phyloP scores from a whole-genome alignment of 768 basidiomycete genomes.

The Russula abietina region DNA sequence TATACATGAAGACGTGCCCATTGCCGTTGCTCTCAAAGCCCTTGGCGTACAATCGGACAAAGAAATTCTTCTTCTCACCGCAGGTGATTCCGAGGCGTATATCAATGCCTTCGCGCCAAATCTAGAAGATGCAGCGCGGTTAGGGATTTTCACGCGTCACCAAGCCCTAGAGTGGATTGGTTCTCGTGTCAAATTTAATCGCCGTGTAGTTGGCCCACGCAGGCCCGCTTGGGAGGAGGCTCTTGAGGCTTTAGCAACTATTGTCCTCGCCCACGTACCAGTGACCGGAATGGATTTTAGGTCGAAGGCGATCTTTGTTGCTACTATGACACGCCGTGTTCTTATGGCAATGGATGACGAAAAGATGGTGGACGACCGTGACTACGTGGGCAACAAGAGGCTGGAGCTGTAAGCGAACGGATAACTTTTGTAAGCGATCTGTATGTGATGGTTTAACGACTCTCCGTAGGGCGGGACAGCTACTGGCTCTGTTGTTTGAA shows the following conservation, averaged over 20 bases:
- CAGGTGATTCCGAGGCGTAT: conserved; percentile 86
- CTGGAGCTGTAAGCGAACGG: conserved; percentile 74
- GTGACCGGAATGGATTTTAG: conserved; percentile 85
- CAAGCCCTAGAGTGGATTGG: conserved; percentile 97
- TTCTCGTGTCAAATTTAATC: conserved; percentile 82
- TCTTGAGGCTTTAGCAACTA: conserved; percentile 91
- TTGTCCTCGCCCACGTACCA: conserved; percentile 94
- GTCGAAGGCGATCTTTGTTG: conserved; percentile 93
- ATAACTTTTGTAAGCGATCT: not conserved
- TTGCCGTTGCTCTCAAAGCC: conserved; percentile 93
- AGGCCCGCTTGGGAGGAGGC: conserved; percentile 93
- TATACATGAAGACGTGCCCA: conserved; percentile 93
- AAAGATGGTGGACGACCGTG: conserved; percentile 95
- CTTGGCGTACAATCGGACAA: conserved; percentile 96
- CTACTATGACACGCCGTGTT: conserved; percentile 94
- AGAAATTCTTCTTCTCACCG: conserved; percentile 90
- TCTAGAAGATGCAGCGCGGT: conserved; percentile 88
- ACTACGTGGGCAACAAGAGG: conserved; percentile 99
- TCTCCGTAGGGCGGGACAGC: conserved; percentile 76
- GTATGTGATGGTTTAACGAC: not conserved
- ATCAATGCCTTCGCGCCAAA: conserved; percentile 82
- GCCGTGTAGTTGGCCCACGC: conserved; percentile 71
- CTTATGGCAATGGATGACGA: conserved; percentile 96
- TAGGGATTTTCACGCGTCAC: conserved; percentile 85
- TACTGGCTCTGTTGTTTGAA: conserved; percentile 92